Conservation (phyloP, 768 basidiomycete genomes). For the Leccinum uliginosum region DNA sequence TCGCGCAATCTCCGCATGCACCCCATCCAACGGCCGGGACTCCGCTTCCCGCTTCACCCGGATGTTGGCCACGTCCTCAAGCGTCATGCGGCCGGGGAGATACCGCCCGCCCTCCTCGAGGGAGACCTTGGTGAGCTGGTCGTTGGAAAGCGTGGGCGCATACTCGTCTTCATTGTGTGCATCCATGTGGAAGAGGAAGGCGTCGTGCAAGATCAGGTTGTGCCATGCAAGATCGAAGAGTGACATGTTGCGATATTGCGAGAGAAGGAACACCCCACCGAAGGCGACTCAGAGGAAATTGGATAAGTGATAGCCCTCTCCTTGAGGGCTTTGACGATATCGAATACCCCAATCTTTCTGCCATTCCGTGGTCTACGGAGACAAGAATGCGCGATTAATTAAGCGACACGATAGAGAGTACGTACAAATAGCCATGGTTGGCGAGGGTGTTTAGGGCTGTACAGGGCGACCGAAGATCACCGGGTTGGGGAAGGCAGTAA, state of each 20-base stretch:
- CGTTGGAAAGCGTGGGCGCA: conserved; percentile 40
- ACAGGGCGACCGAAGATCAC: conserved; percentile 62
- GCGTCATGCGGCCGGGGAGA: conserved; percentile 28
- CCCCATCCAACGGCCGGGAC: conserved; percentile 36
- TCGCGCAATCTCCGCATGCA: conserved; percentile 59
- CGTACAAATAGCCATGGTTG: conserved; percentile 73
- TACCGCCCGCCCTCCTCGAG: conserved; percentile 30
- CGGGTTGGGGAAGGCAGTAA: conserved; percentile 41
- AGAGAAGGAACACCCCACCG: conserved; percentile 43
- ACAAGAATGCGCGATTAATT: not conserved
- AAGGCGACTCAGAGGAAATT: conserved; percentile 43
- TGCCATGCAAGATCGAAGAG: conserved; percentile 44
- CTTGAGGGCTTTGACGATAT: conserved; percentile 40
- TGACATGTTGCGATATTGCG: conserved; percentile 32
- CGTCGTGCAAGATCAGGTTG: conserved; percentile 53
- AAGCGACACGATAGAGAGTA: conserved; percentile 5
- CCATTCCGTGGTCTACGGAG: conserved; percentile 47
- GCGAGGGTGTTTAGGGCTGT: conserved; percentile 73
- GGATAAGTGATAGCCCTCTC: conserved; percentile 52
- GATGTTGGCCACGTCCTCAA: conserved; percentile 41
- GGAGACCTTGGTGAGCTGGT: conserved; percentile 36
- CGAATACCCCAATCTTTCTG: conserved; percentile 40
- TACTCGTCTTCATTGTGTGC: conserved; percentile 40
- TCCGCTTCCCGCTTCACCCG: conserved; percentile 49
- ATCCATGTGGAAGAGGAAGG: conserved; percentile 50